Evolutionary conservation across 2,329 filamentous ascomycete species (phyloP), one percentile per base, ranked within the genome.

Genomic region (Colletotrichum melonis): DNA sequence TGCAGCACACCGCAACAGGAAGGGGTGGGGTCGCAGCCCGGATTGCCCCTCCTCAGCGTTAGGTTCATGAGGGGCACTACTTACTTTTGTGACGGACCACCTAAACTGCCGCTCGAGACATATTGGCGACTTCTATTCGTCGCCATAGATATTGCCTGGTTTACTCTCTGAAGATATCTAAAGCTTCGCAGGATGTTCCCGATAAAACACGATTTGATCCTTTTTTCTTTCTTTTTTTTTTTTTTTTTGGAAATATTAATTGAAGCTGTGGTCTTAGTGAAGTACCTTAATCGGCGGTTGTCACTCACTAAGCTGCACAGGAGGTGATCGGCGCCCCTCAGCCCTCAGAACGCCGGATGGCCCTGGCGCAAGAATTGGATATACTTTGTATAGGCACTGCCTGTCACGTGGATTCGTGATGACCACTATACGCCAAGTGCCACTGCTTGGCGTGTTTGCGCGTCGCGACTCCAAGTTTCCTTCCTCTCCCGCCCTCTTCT

Each of bases 331-430:
- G 26, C 63, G 32, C 52, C 52, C n/a, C 30, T 30, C 28, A 24
- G 67, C 42, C 14, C 52, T 46, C 28, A 24, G 71, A 46, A n/a
- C 60, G 38, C 54, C 16, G 0, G 6, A 30, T 38, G 62, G 49
- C 26, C 49, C 38, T 54, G 11, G 26, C 57, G 8, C 14, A 16
- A 9, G 6, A 7, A 4, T 26, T n/a, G 2, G 4, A n/a, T 14
- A 14, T 1, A 16, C 9, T n/a, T 35, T 8, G 32, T 35, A 9
- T 32, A 8, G 9, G 9, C 11, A 35, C 32, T n/a, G 19, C 16
- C 19, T 22, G 19, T 74, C 72, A 74, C 72, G 69, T 74, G 72
- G 16, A 46, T 73, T 74, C 69, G 72, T 49, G 72, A 71, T 22
- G 11, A 11, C 46, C 32, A 52, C 7, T 42, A 19, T 16, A 56